phyloP scores from a whole-genome alignment of 805 yeast species.

The Kazachstania martiniae region DNA sequence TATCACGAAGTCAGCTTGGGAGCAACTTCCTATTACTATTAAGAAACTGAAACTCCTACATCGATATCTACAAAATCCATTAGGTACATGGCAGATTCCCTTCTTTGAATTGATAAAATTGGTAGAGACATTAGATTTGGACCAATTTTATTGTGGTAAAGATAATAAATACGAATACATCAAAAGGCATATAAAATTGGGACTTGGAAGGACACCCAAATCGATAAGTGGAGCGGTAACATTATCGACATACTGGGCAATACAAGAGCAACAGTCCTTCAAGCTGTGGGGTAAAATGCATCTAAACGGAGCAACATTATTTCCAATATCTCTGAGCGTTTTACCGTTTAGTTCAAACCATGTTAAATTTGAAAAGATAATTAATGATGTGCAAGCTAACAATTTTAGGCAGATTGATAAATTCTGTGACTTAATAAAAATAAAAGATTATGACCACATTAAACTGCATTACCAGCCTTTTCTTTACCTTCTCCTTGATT shows the following conservation, averaged over 20 bases:
- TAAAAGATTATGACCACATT: constrained; percentile 3
- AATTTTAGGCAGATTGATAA: constrained; percentile 12
- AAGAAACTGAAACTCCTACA: constrained; percentile 38
- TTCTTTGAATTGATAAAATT: constrained; percentile 31
- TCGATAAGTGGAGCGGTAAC: constrained; percentile 21
- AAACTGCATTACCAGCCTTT: constrained; percentile 26
- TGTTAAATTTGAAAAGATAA: constrained; percentile 26
- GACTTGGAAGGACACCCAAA: not conserved
- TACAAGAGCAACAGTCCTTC: constrained; percentile 36
- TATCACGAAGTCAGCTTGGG: constrained; percentile 33
- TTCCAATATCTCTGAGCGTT: constrained; percentile 35
- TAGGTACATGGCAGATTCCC: constrained; percentile 33
- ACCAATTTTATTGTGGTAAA: not conserved
- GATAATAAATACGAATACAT: not conserved
- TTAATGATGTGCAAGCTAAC: constrained; percentile 18
- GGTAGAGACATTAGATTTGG: constrained; percentile 26
- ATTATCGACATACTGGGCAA: constrained; percentile 38
- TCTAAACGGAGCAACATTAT: constrained; percentile 23
- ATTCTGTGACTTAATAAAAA: constrained; percentile 19
- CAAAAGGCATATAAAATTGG: not conserved
- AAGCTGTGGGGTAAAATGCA: constrained; percentile 34
- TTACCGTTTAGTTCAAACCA: constrained; percentile 33
- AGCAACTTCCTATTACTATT: constrained; percentile 29
- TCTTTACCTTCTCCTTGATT: constrained; percentile 40
- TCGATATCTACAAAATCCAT: constrained; percentile 31